A percentile compares a stretch with the other conserved stretches of the same genome.
phyloP scores from a whole-genome alignment of 2,329 filamentous ascomycete species.

The Aspergillus ibericus region DNA sequence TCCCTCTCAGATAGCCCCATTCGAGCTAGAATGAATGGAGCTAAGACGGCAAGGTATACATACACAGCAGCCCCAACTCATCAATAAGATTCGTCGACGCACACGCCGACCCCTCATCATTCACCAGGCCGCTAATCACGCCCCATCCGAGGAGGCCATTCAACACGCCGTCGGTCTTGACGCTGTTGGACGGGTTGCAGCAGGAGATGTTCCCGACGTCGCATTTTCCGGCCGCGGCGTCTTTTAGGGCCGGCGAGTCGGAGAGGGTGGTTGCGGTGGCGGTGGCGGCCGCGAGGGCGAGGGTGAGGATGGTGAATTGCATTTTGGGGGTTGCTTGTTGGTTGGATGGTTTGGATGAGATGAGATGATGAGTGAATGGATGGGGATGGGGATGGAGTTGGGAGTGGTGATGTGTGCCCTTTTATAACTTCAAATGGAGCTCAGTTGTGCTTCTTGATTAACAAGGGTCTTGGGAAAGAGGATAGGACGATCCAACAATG shows the following conservation, averaged over 20 bases:
- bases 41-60: neutral
- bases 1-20: neutral
- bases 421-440: neutral
- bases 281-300: neutral
- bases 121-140: neutral
- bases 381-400: neutral
- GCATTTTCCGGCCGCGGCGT: neutral
- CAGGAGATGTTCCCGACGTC: slow-evolving; percentile 1
- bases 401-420: neutral
- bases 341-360: neutral
- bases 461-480: neutral
- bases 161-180: neutral
- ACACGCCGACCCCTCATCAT: neutral
- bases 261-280: neutral
- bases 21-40: too few species aligned
- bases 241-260: neutral
- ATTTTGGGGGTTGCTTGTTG: neutral
- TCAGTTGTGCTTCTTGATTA: neutral
- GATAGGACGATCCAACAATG: neutral
- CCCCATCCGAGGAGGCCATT: neutral
- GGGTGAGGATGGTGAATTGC: slow-evolving; percentile 4
- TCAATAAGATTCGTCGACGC: slow-evolving; percentile 4
- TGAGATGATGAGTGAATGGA: neutral
- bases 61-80: slow-evolving; percentile 7
- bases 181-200: slow-evolving; percentile 1